These are phyloP conservation scores for Claviceps sp. DNA, from an alignment of 2,329 filamentous ascomycete genomes.

Conservation along the genomic window DNA sequence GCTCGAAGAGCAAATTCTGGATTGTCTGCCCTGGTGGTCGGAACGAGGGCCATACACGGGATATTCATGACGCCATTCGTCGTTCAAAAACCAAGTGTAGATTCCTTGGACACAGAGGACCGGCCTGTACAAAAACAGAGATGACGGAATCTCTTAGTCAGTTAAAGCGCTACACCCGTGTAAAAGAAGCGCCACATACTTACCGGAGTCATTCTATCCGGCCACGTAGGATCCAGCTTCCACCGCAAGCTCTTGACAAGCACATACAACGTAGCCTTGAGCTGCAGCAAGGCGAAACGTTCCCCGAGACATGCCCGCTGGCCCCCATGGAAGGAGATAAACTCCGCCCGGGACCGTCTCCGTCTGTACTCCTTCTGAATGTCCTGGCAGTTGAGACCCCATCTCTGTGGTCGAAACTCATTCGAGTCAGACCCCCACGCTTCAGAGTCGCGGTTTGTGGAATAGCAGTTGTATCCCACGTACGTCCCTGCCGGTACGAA, in stretches of 20 bases:
- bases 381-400: constrained; percentile 21
- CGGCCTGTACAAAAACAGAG: constrained; percentile 4
- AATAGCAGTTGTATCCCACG: constrained; percentile 27
- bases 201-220: constrained; percentile 20
- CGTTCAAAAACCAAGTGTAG: constrained; percentile 2
- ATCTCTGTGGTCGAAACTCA: constrained; percentile 25
- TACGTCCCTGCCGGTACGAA: constrained; percentile 23
- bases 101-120: constrained; percentile 7
- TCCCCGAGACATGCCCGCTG: constrained; percentile 26
- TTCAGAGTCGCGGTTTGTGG: constrained; percentile 21
- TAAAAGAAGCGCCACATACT: constrained; percentile 4
- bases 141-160: neutral
- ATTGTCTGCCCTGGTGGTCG: neutral
- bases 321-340: constrained; percentile 29
- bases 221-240: constrained; percentile 19
- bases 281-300: constrained; percentile 24
- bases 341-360: constrained; percentile 22
- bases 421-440: constrained; percentile 21
- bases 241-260: constrained; percentile 17
- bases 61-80: neutral
- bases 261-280: constrained; percentile 20
- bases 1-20: neutral
- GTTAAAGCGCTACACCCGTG: neutral
- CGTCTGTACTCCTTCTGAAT: constrained; percentile 22
- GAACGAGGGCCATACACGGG: neutral